These are phyloP conservation scores for Trametes cinnabarina DNA, from an alignment of 768 basidiomycete species.

Conservation along the genomic window DNA sequence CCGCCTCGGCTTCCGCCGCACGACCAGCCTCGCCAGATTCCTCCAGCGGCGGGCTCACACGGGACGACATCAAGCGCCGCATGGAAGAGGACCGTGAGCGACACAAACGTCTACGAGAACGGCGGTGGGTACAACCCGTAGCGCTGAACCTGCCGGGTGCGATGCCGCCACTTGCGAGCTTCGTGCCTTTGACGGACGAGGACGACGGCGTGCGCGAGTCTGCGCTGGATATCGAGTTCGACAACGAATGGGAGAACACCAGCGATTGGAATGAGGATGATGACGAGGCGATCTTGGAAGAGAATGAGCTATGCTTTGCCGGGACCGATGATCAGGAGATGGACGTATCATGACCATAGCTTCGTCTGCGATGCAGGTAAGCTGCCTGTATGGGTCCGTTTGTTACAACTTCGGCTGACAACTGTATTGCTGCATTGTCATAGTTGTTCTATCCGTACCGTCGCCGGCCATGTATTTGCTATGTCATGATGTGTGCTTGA, in stretches of 20 bases:
- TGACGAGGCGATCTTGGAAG: conserved; percentile 70
- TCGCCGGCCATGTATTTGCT: too few species aligned
- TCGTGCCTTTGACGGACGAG: conserved; percentile 55
- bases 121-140: conserved; percentile 86
- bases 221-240: conserved; percentile 78
- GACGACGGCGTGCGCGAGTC: conserved; percentile 57
- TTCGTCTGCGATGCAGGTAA: background rate
- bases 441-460: too few species aligned
- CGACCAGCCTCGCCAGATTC: conserved; percentile 26
- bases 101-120: conserved; percentile 87
- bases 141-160: conserved; percentile 48
- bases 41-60: conserved; percentile 32
- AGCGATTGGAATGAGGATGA: conserved; percentile 93
- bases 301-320: conserved; percentile 70
- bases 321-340: conserved; percentile 40
- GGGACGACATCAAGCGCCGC: conserved; percentile 69
- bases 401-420: too few species aligned
- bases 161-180: conserved; percentile 49
- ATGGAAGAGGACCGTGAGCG: conserved; percentile 93
- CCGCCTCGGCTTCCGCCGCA: conserved; percentile 20
- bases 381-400: too few species aligned
- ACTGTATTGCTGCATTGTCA: too few species aligned
- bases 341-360: conserved; percentile 30
- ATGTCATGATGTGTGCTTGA: too few species aligned
- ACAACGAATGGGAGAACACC: conserved; percentile 87